Base-by-base conservation (phyloP, 2,329 filamentous ascomycete species). In the Botrytis porri region DNA sequence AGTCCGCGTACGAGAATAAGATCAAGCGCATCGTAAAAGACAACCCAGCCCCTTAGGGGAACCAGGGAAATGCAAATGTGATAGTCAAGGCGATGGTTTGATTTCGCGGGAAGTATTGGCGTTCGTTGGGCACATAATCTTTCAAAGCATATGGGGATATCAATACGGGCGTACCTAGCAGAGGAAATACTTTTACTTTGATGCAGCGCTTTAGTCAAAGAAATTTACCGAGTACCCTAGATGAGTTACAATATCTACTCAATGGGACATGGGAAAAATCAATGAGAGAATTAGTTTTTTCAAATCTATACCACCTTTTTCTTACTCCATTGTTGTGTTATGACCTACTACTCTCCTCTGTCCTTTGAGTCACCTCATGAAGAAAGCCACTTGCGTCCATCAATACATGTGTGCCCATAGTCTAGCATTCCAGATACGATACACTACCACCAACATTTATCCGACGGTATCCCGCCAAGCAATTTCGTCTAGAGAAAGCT, bases 11-110 rank as follows among this genome's bases (percentile, higher is more conserved):
- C 80, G 95, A 98, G 84, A 92, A 90, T 82, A 92, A 95, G 76
- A 91, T 99, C 75, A 90, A 89, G 80, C 90, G 93, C 74, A 91
- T 97, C 32, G 96, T 99, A 73, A 92, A 89, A 79, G 94, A 98
- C 77, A 97, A 98, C 82, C 93, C 93, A 22, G 91, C 93, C 66
- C 91, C 92, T 70, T 94, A 83, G 77, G 71, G 35, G 29, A 20
- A 16, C 18, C 66, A 60, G 70, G 51, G 25, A 20, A 62, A 73
- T 69, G 66, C 60, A 59, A 14, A 35, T 48, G 51, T 41, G 48
- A 41, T 29, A 51, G 54, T n/a, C 45, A 39, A 69, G 39, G 48
- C 39, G 63, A 57, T 14, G 32, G 63, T 16, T 48, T 69, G 59
- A 32, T 32, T 48, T 45, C 54, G 41, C 39, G 16, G 63, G 70